Base-by-base conservation (phyloP, 192 early-diverging fungal genomes). In the Linnemannia exigua region DNA sequence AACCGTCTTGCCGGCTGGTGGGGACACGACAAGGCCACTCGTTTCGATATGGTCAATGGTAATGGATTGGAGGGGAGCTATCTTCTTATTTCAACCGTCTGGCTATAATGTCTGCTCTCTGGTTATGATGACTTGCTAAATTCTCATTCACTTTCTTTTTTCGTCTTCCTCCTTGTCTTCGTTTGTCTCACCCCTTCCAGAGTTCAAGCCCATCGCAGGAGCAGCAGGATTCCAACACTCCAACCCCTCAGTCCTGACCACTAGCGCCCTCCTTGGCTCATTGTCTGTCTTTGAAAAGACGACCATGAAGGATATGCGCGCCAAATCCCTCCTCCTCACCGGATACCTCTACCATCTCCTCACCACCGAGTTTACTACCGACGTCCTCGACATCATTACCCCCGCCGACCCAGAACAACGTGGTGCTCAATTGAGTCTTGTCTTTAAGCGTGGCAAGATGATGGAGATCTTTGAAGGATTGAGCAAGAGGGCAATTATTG, bases 1-100 rank as follows among this genome's bases (percentile, higher is more conserved):
- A 70, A 71, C 83, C 92, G 95, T 37, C 90, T 98, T 41, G 90
- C 93, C 3, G 97, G 97, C 15, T 99, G 98, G 98, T 99, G 97
- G 97, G 95, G 96, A 36, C 94, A 96, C 79, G 93, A 97, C 47
- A 94, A 93, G 75, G 80, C 73, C 33, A 95, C 94, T 15, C 95
- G 96, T 67, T 99, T 99, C 87, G 88, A 95, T 48, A 98, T 99
- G 98, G 88, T 91, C 79, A 93, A 97, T 82, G 88, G 91, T 89
- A 87, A n/a, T n/a, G n/a, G n/a, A n/a, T n/a, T n/a, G n/a, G n/a
- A n/a, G n/a, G n/a, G n/a, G n/a, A n/a, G n/a, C n/a, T n/a, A n/a
- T n/a, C n/a, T n/a, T n/a, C n/a, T n/a, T n/a, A n/a, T n/a, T n/a
- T n/a, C n/a, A n/a, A n/a, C n/a, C n/a, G n/a, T n/a, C n/a, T n/a